These are phyloP conservation scores for Mortierella sp. DNA, from an alignment of 371 early-diverging fungal species.

Conservation along the genomic window DNA sequence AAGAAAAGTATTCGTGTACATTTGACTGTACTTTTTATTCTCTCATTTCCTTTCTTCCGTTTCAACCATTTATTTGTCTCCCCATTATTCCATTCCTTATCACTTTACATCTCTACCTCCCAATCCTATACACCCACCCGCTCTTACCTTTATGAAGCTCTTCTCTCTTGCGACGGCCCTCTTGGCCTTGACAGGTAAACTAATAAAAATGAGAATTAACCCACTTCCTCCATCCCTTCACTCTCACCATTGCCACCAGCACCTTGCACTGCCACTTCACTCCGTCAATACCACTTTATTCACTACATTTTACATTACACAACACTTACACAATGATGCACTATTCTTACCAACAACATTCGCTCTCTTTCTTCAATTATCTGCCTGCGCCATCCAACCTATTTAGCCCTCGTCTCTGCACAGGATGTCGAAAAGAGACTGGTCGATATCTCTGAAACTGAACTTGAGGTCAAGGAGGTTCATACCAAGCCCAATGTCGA, in stretches of 20 bases:
- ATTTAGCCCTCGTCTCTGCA: conserved; percentile 44
- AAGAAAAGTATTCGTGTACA: not conserved
- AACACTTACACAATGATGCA: conserved; percentile 6
- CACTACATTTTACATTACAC: not conserved
- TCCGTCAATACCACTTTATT: not conserved
- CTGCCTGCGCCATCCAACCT: not conserved
- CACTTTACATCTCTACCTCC: not conserved
- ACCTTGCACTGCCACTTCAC: not conserved
- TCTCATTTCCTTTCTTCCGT: no score
- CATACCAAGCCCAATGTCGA: conserved; percentile 39
- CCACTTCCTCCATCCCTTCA: not conserved
- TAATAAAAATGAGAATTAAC: not conserved
- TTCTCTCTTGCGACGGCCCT: conserved; percentile 52
- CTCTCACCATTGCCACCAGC: not conserved
- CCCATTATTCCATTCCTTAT: not conserved
- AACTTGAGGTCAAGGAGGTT: conserved; percentile 47
- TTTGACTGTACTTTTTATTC: no score
- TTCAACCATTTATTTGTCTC: no score
- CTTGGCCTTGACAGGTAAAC: conserved; percentile 48
- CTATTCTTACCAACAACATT: not conserved
- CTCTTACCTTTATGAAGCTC: conserved; percentile 34
- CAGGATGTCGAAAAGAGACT: conserved; percentile 55
- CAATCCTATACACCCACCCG: not conserved
- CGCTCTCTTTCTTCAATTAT: not conserved
- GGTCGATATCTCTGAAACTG: conserved; percentile 50